These are phyloP conservation scores for Phytophthora hybrid DNA, from an alignment of 352 stramenopile species.

Conservation along the genomic window DNA sequence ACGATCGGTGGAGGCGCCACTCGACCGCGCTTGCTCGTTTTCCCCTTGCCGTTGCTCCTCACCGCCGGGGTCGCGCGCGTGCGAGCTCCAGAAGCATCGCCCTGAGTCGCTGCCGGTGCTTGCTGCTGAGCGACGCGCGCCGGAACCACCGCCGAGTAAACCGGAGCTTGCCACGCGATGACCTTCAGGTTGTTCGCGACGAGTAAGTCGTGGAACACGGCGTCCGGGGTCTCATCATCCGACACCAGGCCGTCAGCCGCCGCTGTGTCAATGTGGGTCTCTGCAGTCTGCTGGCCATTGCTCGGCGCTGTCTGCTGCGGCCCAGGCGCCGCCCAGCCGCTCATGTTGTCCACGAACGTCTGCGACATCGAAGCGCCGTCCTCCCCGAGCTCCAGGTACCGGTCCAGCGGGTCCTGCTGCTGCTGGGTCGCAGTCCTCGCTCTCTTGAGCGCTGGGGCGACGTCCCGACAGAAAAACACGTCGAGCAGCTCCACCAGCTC, in stretches of 20 bases:
- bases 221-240: constrained; percentile 20
- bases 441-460: constrained; percentile 36
- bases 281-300: constrained; percentile 2
- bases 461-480: constrained; percentile 40
- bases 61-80: neutral
- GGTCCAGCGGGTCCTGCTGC: constrained; percentile 35
- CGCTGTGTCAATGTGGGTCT: neutral
- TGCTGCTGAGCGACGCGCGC: neutral
- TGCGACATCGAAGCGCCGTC: constrained; percentile 28
- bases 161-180: constrained; percentile 23
- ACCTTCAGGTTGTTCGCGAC: constrained; percentile 31
- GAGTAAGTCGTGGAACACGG: constrained; percentile 31
- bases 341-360: constrained; percentile 48
- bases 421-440: constrained; percentile 8
- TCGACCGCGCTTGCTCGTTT: constrained; percentile 10
- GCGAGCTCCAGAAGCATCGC: neutral
- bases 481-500: constrained; percentile 35
- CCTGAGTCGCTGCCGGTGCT: neutral
- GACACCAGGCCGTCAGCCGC: neutral
- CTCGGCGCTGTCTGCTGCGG: constrained; percentile 17
- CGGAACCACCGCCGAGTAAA: constrained; percentile 11
- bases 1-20: constrained; percentile 14
- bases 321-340: constrained; percentile 37
- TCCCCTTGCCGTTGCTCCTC: constrained; percentile 6
- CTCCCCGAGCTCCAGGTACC: constrained; percentile 43